Evolutionary conservation across 2,329 filamentous ascomycete species (phyloP).

Genomic region (Fulvia fulva): DNA sequence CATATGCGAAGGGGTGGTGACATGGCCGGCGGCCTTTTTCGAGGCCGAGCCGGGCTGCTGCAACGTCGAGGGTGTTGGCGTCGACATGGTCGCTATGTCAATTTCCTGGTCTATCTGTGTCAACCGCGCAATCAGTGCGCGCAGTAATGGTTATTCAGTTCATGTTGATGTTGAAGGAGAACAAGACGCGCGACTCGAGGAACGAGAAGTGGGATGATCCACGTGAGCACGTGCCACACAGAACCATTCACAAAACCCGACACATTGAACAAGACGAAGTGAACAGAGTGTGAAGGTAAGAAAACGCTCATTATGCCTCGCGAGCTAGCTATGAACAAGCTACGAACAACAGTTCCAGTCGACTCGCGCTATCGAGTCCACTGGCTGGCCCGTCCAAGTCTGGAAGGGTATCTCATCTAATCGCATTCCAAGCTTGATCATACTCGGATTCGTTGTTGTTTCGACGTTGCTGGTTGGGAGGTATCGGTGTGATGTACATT

Average conservation of each 20-base stretch:
- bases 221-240: conserved; percentile 8
- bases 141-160: not conserved
- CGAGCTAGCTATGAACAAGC: no score
- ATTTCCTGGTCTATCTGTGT: not conserved
- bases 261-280: not conserved
- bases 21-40: conserved; percentile 27
- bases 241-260: not conserved
- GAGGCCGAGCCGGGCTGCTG: conserved; percentile 27
- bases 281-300: not conserved
- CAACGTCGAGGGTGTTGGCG: conserved; percentile 22
- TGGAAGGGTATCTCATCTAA: conserved; percentile 16
- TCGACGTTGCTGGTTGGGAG: not conserved
- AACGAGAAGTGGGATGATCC: not conserved
- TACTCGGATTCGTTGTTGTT: not conserved
- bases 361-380: not conserved
- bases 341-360: not conserved
- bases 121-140: not conserved
- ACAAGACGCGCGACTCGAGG: not conserved
- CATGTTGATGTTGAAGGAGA: not conserved
- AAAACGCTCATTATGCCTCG: conserved; percentile 7
- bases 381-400: conserved; percentile 7
- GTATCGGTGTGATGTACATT: not conserved
- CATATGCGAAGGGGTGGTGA: conserved; percentile 37
- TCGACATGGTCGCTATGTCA: conserved; percentile 20
- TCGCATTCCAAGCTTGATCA: conserved; percentile 7